phyloP scores from a whole-genome alignment of 73 alveolate genomes.

The Effrenium voratum region DNA sequence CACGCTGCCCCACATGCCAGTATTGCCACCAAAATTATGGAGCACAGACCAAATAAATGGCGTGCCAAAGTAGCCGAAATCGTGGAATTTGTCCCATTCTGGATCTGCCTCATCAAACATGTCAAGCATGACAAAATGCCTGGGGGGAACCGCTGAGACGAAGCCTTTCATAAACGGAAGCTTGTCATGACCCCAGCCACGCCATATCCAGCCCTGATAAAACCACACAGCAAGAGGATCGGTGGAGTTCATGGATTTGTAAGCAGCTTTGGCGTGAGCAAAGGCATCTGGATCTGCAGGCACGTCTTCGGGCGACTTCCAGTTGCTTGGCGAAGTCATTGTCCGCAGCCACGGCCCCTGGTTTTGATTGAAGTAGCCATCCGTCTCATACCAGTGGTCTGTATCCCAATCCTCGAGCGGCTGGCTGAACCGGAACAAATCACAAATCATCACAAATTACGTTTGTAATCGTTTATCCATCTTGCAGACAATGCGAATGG shows the following conservation, averaged over 20 bases:
- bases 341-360: conserved; percentile 76
- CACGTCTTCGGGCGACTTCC: conserved; percentile 71
- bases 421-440: neutral
- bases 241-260: conserved; percentile 61
- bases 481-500: neutral
- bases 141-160: conserved; percentile 84
- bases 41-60: conserved; percentile 92
- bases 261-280: conserved; percentile 75
- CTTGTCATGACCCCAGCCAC: conserved; percentile 81
- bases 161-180: conserved; percentile 88
- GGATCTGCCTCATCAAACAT: conserved; percentile 92
- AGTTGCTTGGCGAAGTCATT: neutral
- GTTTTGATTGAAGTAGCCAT: conserved; percentile 71
- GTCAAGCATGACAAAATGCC: conserved; percentile 81
- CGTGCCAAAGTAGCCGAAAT: conserved; percentile 86
- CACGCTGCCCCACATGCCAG: conserved; percentile 93
- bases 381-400: conserved; percentile 86
- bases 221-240: conserved; percentile 82
- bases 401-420: conserved; percentile 37
- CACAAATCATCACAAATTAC: too few species aligned
- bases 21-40: conserved; percentile 90
- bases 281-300: conserved; percentile 61
- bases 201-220: conserved; percentile 90
- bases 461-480: neutral
- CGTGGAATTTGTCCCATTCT: conserved; percentile 61